Base-by-base conservation (phyloP, 192 early-diverging fungal genomes). In the Hyaloraphidium curvatum region DNA sequence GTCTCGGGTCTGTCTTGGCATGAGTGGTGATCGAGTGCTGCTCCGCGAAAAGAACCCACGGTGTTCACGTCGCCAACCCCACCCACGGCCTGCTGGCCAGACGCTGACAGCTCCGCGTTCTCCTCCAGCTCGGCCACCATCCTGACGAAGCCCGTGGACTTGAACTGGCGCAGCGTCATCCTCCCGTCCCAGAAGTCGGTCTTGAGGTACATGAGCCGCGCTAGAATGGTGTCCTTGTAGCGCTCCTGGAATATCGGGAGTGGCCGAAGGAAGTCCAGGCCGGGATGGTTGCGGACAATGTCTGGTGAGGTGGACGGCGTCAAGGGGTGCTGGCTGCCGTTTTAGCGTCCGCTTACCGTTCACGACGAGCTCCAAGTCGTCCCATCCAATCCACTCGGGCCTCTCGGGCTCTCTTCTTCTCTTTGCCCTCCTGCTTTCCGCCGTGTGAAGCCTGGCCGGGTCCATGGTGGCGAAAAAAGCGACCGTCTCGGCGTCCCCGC, bases 141-240 rank as follows among this genome's bases (percentile, higher is more conserved):
- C 22, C 79, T 66, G 9, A 72, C 56, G 43, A 92, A 76, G 11
- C 74, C 62, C 22, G 65, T 64, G 43, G 73, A 73, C 16, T 80
- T 70, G 48, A 93, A 86, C 61, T 94, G 82, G 28, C 69, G 27
- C 30, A 92, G 63, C 3, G 76, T 74, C 74, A 97, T 80, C 25
- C 66, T 65, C n/a, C 85, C 77, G 56, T 71, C 72, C 58, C 69
- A 73, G 30, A 80, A 70, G 28, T 77, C 66, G 3, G 68, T 63
- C 56, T 78, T 82, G 9, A 63, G 66, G 58, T 89, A 97, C 60
- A 86, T 94, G 40, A 94, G 74, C 11, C 90, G 71, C 50, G 83
- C 78, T 30, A 88, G 76, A 5, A 97, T 89, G 1, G 90, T 92
- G 55, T 94, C 89, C 23, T 82, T 83, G 55, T 93, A 96, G 28